Conservation (phyloP, 108 stramenopile genomes). For the Nitzschia putrida region DNA sequence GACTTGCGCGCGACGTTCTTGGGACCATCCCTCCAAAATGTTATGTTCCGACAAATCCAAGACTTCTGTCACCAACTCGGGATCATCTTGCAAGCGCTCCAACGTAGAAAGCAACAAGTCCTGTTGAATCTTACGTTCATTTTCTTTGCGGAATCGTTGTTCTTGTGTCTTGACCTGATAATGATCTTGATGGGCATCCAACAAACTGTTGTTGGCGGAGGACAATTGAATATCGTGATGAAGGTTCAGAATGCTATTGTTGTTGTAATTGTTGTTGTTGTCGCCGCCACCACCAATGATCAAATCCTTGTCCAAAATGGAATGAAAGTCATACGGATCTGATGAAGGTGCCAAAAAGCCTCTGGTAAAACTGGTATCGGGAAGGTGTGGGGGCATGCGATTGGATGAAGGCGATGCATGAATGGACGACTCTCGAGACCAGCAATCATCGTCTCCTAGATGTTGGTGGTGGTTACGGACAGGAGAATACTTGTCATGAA, state of each 20-base stretch:
- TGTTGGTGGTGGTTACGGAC: not conserved
- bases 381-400: conserved; percentile 10
- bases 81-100: conserved; percentile 41
- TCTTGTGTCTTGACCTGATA: not conserved
- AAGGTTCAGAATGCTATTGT: no score
- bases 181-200: not conserved
- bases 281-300: not conserved
- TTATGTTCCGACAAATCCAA: conserved; percentile 1
- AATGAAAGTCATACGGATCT: conserved; percentile 32
- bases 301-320: conserved; percentile 27
- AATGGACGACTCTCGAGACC: conserved; percentile 19
- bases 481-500: conserved; percentile 9
- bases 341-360: conserved; percentile 13
- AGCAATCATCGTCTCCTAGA: not conserved
- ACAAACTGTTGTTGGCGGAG: not conserved
- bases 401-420: conserved; percentile 40
- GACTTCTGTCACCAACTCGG: conserved; percentile 34
- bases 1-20: not conserved
- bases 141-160: conserved; percentile 9
- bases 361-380: conserved; percentile 30
- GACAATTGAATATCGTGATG: no score
- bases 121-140: conserved; percentile 39
- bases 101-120: conserved; percentile 38
- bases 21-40: conserved; percentile 6
- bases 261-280: no score